These are phyloP conservation scores for Euryodendron excelsum DNA, from an alignment of 148 eudicot genomes.

Conservation along the genomic window DNA sequence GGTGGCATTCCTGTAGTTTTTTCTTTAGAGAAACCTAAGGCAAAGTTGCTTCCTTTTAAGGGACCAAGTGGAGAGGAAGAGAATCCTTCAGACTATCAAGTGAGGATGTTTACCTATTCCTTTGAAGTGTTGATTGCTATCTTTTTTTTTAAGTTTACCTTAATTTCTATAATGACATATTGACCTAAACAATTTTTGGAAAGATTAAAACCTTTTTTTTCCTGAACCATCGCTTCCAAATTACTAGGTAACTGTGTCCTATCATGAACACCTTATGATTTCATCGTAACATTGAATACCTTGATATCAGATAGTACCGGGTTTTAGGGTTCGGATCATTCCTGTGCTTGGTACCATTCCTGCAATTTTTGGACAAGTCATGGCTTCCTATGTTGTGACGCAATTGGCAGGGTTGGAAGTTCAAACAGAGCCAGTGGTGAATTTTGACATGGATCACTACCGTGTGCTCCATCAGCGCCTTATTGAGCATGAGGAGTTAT, in stretches of 20 bases:
- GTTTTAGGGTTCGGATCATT: constrained; percentile 93
- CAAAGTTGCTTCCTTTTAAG: constrained; percentile 91
- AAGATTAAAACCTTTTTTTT: background rate
- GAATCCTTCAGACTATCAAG: constrained; percentile 97
- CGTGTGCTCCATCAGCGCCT: constrained; percentile 84
- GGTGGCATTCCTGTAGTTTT: constrained; percentile 98
- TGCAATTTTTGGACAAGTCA: constrained; percentile 94
- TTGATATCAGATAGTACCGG: constrained; percentile 79
- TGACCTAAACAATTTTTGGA: background rate
- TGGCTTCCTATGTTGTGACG: constrained; percentile 90
- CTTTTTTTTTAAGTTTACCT: background rate
- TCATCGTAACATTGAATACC: constrained; percentile 14
- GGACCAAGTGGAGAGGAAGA: constrained; percentile 85
- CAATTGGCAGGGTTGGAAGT: constrained; percentile 81
- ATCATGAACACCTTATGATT: background rate
- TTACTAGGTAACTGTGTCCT: background rate
- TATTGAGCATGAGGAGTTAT: constrained; percentile 89
- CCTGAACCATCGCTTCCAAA: background rate
- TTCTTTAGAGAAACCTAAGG: constrained; percentile 95
- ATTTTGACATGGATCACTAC: constrained; percentile 87
- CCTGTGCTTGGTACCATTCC: constrained; percentile 96
- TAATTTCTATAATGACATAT: background rate
- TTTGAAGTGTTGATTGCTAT: background rate
- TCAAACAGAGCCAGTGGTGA: constrained; percentile 84
- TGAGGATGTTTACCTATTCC: constrained; percentile 29